phyloP scores from a whole-genome alignment of 2,329 filamentous ascomycete genomes.

The Dothideomycetidae sp. region DNA sequence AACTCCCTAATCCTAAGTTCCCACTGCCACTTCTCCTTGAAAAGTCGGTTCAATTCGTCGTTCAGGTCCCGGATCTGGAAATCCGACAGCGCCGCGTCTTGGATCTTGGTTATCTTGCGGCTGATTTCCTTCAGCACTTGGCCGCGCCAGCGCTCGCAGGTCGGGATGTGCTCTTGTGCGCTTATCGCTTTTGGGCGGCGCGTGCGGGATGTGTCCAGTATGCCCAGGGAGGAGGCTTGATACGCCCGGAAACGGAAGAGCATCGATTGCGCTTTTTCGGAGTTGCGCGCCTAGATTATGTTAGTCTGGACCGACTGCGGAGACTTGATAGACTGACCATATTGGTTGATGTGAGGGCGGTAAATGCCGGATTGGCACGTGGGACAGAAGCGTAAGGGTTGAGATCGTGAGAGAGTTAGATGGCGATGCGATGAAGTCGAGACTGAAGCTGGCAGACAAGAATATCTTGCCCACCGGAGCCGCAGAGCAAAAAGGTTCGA shows the following conservation, averaged over 20 bases:
- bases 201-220: slow-evolving; percentile 81
- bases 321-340: too few relatives aligned
- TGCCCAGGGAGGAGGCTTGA: slow-evolving; percentile 88
- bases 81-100: slow-evolving; percentile 80
- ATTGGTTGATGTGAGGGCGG: too few relatives aligned
- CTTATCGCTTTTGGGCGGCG: slow-evolving; percentile 87
- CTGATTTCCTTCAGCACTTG: slow-evolving; percentile 95
- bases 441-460: too few relatives aligned
- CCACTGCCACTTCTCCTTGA: slow-evolving; percentile 99
- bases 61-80: slow-evolving; percentile 96
- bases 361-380: too few relatives aligned
- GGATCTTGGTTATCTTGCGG: slow-evolving; percentile 91
- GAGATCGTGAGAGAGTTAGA: too few relatives aligned
- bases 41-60: slow-evolving; percentile 98
- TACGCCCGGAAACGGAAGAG: slow-evolving; percentile 98
- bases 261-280: slow-evolving; percentile 98
- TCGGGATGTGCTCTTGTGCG: slow-evolving; percentile 65
- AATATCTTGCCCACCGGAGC: too few relatives aligned
- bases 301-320: too few relatives aligned
- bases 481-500: too few relatives aligned
- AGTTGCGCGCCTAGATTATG: slow-evolving; percentile 83
- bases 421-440: too few relatives aligned
- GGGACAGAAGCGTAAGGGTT: too few relatives aligned
- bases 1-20: slow-evolving; percentile 90
- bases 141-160: slow-evolving; percentile 94